Evolutionary conservation across 192 early-diverging fungal species (phyloP).

Genomic region (Backusella liffmaniae): DNA sequence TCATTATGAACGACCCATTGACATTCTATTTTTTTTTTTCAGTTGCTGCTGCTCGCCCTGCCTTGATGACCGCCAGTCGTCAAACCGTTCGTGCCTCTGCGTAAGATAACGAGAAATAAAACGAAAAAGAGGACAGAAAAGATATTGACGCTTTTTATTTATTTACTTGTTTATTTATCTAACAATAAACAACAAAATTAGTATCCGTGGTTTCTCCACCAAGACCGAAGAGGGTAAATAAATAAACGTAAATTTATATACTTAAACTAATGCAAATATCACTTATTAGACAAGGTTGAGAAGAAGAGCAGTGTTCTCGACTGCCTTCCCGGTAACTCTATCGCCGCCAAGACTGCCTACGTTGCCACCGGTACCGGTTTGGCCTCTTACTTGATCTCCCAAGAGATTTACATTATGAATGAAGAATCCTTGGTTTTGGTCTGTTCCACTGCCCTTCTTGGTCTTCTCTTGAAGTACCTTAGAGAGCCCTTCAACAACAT

Average conservation of each 20-base stretch:
- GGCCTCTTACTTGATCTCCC: constrained; percentile 87
- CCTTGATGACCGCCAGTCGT: constrained; percentile 20
- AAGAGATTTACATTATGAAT: constrained; percentile 98
- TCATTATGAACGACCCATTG: background rate
- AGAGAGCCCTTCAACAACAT: constrained; percentile 85
- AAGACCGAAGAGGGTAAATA: constrained; percentile 5
- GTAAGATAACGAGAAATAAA: constrained; percentile 1
- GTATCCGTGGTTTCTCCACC: constrained; percentile 27
- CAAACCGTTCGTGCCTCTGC: constrained; percentile 23
- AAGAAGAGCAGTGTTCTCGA: constrained; percentile 91
- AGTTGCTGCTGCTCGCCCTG: constrained; percentile 24
- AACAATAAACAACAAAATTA: background rate
- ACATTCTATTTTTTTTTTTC: background rate
- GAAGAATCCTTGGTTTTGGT: constrained; percentile 87
- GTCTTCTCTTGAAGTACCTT: constrained; percentile 72
- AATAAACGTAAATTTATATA: background rate
- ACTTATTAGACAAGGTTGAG: constrained; percentile 56
- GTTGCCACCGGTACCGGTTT: constrained; percentile 80
- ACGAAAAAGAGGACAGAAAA: background rate
- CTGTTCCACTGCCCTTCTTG: constrained; percentile 77
- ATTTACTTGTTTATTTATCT: background rate
- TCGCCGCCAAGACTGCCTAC: constrained; percentile 86
- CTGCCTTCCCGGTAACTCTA: constrained; percentile 84
- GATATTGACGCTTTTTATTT: background rate
- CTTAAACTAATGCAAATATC: background rate